phyloP scores from a whole-genome alignment of 768 basidiomycete species.

The Candolleomyces eurysporus region DNA sequence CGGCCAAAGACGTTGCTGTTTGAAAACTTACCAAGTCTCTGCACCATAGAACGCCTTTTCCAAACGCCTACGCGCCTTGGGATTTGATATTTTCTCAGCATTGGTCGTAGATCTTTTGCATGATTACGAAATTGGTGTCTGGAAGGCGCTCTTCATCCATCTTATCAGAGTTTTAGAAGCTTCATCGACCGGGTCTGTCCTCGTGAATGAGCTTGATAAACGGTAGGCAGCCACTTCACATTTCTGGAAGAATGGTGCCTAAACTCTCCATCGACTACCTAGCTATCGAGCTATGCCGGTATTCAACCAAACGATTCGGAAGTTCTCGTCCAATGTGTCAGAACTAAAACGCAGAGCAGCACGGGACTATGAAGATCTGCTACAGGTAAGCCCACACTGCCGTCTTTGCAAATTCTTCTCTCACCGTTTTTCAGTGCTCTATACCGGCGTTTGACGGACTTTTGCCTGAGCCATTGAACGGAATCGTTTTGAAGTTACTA shows the following conservation, averaged over 20 bases:
- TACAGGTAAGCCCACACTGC: conserved; percentile 25
- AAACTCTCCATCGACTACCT: neutral
- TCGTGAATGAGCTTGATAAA: conserved; percentile 13
- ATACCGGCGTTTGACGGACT: conserved; percentile 38
- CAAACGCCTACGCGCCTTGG: neutral
- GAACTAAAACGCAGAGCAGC: conserved; percentile 31
- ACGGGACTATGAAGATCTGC: conserved; percentile 35
- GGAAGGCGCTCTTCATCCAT: conserved; percentile 37
- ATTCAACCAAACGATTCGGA: conserved; percentile 28
- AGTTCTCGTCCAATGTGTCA: conserved; percentile 27
- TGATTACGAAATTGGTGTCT: conserved; percentile 38
- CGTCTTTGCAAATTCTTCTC: neutral
- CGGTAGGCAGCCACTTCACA: neutral
- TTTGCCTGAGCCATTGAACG: conserved; percentile 20
- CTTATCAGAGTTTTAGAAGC: conserved; percentile 31
- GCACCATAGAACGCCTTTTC: neutral
- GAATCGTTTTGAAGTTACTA: conserved; percentile 20
- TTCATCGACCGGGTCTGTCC: conserved; percentile 12
- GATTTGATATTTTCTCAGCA: conserved; percentile 8
- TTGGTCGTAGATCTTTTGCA: conserved; percentile 37
- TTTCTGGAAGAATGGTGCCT: neutral
- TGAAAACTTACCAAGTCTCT: neutral
- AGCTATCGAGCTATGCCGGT: conserved; percentile 20
- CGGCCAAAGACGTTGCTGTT: neutral
- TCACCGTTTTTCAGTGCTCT: conserved; percentile 25